Evolutionary conservation across 1,284 basidiomycete species (phyloP).

Genomic region (Macrocystidia cucumis): DNA sequence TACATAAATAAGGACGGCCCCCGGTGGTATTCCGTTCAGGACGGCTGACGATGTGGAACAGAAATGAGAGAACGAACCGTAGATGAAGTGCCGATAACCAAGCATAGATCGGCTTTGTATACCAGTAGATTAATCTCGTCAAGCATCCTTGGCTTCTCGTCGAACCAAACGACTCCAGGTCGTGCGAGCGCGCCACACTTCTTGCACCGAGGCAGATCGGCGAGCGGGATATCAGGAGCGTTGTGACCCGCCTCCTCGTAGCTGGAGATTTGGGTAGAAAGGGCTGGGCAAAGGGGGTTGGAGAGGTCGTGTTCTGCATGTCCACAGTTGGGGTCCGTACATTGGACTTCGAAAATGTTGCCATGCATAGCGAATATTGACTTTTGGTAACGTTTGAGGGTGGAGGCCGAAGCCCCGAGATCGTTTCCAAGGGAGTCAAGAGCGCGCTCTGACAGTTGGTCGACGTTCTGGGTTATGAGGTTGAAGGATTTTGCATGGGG

Average conservation of each 20-base stretch:
- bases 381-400: slow-evolving; percentile 2
- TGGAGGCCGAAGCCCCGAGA: background rate
- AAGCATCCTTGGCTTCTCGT: slow-evolving; percentile 23
- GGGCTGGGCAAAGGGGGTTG: slow-evolving; percentile 9
- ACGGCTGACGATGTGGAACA: too few species aligned
- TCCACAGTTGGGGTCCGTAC: slow-evolving; percentile 10
- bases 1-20: slow-evolving; percentile 6
- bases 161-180: slow-evolving; percentile 41
- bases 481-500: background rate
- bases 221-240: slow-evolving; percentile 10
- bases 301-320: slow-evolving; percentile 8
- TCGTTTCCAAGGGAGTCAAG: slow-evolving; percentile 7
- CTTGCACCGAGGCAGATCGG: slow-evolving; percentile 26
- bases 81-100: slow-evolving; percentile 36
- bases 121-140: slow-evolving; percentile 25
- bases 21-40: too few species aligned
- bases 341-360: slow-evolving; percentile 10
- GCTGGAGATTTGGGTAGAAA: slow-evolving; percentile 2
- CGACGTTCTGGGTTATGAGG: slow-evolving; percentile 20
- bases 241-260: slow-evolving; percentile 9
- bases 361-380: slow-evolving; percentile 13
- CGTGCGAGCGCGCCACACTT: slow-evolving; percentile 26
- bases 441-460: slow-evolving; percentile 13
- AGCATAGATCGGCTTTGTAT: slow-evolving; percentile 28
- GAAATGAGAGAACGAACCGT: slow-evolving; percentile 15